Evolutionary conservation across 495 filamentous ascomycete species (phyloP), one percentile per base, ranked within the genome.

Genomic region (Penicillium samsonianum): DNA sequence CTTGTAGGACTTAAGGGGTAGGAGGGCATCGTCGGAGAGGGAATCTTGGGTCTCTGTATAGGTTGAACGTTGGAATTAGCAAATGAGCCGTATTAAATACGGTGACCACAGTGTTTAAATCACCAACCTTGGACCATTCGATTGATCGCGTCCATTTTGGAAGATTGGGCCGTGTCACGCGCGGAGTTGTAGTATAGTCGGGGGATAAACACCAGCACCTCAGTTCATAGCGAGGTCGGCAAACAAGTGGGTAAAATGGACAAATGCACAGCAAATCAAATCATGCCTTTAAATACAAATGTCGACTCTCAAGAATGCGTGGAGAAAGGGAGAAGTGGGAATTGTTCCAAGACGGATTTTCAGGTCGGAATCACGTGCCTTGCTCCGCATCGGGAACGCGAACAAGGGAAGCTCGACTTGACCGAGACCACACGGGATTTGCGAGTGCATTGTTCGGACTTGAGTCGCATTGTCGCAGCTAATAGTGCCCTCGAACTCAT

Each of bases 1-100:
- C 69, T 96, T 95, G 85, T 98, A 98, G 25, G 84, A 85, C 73
- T 93, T 94, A 60, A 98, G 86, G 69, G 96, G 92, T 25, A 89
- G 77, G 49, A 90, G 76, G 47, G 84, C 82, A 57, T 90, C 84
- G 49, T 90, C 87, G 9, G 86, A 87, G 20, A 90, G 78, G 50
- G 80, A 82, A 53, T 86, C 82, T 65, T 82, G 79, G 65, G 77
- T 78, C 73, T 77, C 79, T 74, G 56, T 59, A 38, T 10, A 23
- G 38, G 16, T 30, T 17, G 48, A 55, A 54, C 48, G 53, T 12
- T 45, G 0, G 38, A 20, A 57, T 73, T 48, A 72, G 68, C 28
- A 11, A n/a, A 47, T 10, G 10, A 31, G 5, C 16, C 7, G 6
- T 16, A 59, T 46, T 23, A 42, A 48, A 28, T 10, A 6, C 19